A percentile compares a stretch with the other conserved stretches of the same genome.
Conservation (phyloP, 805 yeast genomes). For the Cyberlindnera maritima region DNA sequence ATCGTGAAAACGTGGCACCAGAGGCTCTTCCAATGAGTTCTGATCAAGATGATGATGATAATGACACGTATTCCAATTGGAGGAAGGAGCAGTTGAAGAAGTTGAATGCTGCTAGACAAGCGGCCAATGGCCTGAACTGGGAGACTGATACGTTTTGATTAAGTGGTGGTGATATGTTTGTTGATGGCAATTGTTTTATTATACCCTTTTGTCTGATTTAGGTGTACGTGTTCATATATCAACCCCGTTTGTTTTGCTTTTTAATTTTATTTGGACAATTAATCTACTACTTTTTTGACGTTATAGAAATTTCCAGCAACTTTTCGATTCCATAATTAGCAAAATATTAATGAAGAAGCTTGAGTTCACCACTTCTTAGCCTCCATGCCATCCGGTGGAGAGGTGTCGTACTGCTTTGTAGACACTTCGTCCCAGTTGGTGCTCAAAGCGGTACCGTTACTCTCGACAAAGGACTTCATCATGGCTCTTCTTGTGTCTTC, state of each 20-base stretch:
- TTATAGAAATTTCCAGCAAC: neutral
- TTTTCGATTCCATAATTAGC: no score
- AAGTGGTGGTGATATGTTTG: neutral
- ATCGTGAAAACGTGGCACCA: constrained; percentile 9
- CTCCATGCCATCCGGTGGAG: constrained; percentile 28
- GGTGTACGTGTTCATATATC: no score
- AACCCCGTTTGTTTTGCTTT: no score
- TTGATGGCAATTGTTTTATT: neutral
- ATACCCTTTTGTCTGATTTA: neutral
- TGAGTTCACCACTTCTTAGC: constrained; percentile 19
- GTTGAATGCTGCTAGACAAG: constrained; percentile 17
- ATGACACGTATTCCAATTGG: constrained; percentile 26
- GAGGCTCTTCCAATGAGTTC: constrained; percentile 2
- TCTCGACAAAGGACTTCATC: constrained; percentile 94
- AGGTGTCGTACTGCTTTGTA: constrained; percentile 44
- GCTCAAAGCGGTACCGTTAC: constrained; percentile 89
- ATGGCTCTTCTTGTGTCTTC: constrained; percentile 89
- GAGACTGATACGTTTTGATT: constrained; percentile 21
- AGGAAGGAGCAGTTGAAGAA: constrained; percentile 28
- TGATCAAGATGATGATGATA: constrained; percentile 21
- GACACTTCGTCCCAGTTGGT: constrained; percentile 92
- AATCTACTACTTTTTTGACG: neutral
- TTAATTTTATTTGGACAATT: neutral
- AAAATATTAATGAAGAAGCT: no score
- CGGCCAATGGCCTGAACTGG: constrained; percentile 7